Percentiles rank a stretch among this genome's conserved stretches.
These are phyloP conservation scores for Pythium sp. DNA, from an alignment of 352 stramenopile genomes.

Conservation along the genomic window DNA sequence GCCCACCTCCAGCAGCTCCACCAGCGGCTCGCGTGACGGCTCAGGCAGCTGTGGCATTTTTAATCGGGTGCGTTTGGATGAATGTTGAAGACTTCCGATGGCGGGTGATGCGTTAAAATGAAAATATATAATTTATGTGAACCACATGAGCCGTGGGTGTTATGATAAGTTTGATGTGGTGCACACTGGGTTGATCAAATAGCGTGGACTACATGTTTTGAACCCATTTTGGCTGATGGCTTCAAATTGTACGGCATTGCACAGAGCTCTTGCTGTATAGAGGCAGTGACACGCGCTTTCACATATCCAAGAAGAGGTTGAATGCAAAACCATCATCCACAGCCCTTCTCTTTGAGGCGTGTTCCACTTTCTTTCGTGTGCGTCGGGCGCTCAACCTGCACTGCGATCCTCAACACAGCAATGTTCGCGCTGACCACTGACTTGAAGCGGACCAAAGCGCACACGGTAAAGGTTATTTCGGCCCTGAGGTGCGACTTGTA, in stretches of 20 bases:
- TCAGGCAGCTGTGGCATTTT: not conserved
- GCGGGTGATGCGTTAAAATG: not conserved
- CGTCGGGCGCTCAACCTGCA: no score
- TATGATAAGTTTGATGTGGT: not conserved
- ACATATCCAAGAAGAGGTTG: no score
- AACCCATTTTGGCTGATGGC: not conserved
- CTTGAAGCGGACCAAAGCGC: no score
- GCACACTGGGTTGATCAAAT: not conserved
- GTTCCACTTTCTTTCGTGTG: not conserved
- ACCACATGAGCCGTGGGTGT: not conserved
- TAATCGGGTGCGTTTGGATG: not conserved
- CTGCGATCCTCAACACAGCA: no score
- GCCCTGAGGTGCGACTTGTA: no score
- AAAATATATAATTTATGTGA: not conserved
- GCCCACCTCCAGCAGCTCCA: conserved; percentile 1
- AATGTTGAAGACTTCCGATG: not conserved
- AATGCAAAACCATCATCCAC: not conserved
- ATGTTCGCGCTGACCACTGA: no score
- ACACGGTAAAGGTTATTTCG: no score
- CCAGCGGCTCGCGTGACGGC: not conserved
- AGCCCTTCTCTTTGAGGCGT: not conserved
- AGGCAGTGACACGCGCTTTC: not conserved
- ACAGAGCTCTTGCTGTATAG: no score
- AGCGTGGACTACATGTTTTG: not conserved
- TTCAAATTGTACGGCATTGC: not conserved